Base-by-base conservation (phyloP, 164 flowering plant genomes). In the Malania oleifera region DNA sequence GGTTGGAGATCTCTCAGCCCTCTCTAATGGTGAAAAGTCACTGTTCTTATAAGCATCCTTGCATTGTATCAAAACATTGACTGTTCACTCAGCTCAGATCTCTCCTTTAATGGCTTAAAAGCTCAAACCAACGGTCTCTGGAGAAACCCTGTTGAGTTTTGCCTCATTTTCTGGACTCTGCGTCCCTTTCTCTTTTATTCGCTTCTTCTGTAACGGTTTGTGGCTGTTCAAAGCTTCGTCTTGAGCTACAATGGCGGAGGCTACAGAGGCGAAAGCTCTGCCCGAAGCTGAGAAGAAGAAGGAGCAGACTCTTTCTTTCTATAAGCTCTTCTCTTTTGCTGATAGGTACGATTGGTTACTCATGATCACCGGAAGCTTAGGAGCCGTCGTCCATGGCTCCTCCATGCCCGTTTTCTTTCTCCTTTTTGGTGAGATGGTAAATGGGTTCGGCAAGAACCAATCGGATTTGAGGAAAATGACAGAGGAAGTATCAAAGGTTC, bases 391-490 rank as follows among this genome's bases (percentile, higher is more conserved):
- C 18, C 98, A 95, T 71, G 99, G 99, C 58, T 82, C 99, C 14
- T 84, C 99, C 39, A 85, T 95, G 96, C 99, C 98, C 6, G 82
- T 87, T 27, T 95, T 95, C 77, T 95, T 95, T 70, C 77, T 95
- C 14, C 62, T 95, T 5, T 95, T 95, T 53, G 99, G 99, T 41
- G 70, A 91, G 52, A 77, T 95, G 91, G 91, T 95, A 25, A 95
- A 95, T 67, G 97, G 97, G 17, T 91, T 95, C 34, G 97, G 96
- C 12, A 80, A 86, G 60, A 91, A 91, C 74, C 99, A 88, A 53
- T 43, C 67, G 31, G 83, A 95, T 78, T 77, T 85, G 64, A 70
- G 68, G 50, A 80, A 82, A 61, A 82, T 91, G 87, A 84, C 85
- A 1, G 72, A 79, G 12, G 89, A 88, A 79, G 97, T 95, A 31